phyloP scores from a whole-genome alignment of 768 basidiomycete genomes.

The Chalciporus piperatus region DNA sequence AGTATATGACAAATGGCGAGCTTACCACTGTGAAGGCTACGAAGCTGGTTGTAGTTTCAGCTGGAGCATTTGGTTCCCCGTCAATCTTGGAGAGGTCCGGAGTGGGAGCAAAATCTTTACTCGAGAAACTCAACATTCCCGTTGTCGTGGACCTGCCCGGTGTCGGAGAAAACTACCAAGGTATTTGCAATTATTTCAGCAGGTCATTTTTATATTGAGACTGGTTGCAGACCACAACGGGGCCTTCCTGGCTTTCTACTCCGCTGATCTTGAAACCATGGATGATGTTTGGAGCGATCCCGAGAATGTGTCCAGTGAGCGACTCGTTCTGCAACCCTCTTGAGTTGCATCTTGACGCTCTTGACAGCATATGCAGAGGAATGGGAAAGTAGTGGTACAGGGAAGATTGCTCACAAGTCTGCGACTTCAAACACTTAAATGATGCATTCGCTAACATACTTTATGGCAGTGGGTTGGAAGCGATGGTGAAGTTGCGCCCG shows the following conservation, averaged over 20 bases:
- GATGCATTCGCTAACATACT: background rate
- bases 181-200: constrained; percentile 9
- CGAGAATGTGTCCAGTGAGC: constrained; percentile 27
- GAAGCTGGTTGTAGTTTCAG: constrained; percentile 38
- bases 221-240: constrained; percentile 28
- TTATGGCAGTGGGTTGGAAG: constrained; percentile 16
- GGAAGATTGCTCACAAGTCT: constrained; percentile 54
- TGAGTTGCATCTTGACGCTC: background rate
- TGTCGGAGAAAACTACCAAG: constrained; percentile 43
- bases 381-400: constrained; percentile 38
- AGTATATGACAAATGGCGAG: constrained; percentile 21
- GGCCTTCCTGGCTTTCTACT: constrained; percentile 31
- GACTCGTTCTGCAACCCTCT: constrained; percentile 6
- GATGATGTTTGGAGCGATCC: constrained; percentile 42
- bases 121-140: constrained; percentile 28
- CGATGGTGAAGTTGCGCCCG: constrained; percentile 24
- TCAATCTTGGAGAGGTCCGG: constrained; percentile 55
- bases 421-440: constrained; percentile 2
- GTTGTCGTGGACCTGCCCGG: constrained; percentile 38
- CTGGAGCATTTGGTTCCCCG: constrained; percentile 43
- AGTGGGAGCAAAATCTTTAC: constrained; percentile 33
- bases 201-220: too few species aligned
- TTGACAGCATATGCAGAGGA: constrained; percentile 27
- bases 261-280: constrained; percentile 45
- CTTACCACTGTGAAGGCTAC: constrained; percentile 26